A percentile compares a stretch with the other conserved stretches of the same genome.
These are phyloP conservation scores for Lycium ferocissimum DNA, from an alignment of 257 asterid genomes.

Conservation along the genomic window DNA sequence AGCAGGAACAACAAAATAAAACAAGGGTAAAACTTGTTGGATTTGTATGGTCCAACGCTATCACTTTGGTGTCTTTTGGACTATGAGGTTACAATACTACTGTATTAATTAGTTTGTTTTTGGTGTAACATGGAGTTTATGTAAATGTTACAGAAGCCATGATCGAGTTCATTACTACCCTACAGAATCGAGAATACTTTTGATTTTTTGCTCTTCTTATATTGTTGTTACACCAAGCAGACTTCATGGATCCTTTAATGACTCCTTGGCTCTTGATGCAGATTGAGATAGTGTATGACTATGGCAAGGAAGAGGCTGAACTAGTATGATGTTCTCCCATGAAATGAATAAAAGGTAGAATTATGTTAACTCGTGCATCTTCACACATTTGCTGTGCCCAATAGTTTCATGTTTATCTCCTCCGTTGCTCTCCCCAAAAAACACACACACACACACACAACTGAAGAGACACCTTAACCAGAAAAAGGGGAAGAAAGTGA, in stretches of 20 bases:
- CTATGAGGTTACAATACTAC: not conserved
- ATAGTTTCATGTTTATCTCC: not conserved
- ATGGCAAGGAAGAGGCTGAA: conserved; percentile 75
- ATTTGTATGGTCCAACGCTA: not conserved
- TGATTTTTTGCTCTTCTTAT: not conserved
- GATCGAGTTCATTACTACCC: not conserved
- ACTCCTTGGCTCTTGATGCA: conserved; percentile 44
- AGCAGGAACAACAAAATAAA: not conserved
- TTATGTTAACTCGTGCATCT: not conserved
- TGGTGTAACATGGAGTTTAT: not conserved
- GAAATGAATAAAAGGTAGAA: conserved; percentile 51
- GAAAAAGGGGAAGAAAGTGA: too few species aligned
- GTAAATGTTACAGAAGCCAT: not conserved
- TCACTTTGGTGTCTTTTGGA: conserved; percentile 8
- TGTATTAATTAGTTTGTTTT: not conserved
- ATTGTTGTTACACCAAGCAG: not conserved
- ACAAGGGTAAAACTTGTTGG: conserved; percentile 6
- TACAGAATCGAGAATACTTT: not conserved
- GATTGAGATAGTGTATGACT: conserved; percentile 87
- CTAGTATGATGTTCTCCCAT: conserved; percentile 41
- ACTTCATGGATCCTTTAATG: not conserved
- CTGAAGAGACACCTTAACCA: not conserved
- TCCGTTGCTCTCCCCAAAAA: not conserved
- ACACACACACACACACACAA: too few species aligned
- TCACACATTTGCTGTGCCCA: not conserved